These are phyloP conservation scores for Solanum piurae DNA, from an alignment of 257 asterid species.

Conservation along the genomic window DNA sequence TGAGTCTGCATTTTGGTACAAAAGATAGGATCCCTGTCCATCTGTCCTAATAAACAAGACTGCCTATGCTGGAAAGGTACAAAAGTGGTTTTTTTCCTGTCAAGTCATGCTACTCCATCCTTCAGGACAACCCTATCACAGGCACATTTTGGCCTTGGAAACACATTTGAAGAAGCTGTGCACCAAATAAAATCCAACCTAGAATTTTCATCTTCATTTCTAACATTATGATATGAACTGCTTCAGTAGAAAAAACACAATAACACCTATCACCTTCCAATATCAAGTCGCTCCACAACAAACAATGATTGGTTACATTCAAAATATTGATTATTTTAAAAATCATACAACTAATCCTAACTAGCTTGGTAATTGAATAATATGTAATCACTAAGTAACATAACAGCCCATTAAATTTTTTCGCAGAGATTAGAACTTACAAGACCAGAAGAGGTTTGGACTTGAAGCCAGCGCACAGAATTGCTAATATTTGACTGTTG, in stretches of 20 bases:
- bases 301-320: not conserved
- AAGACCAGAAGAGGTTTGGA: slow-evolving; percentile 62
- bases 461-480: slow-evolving; percentile 87
- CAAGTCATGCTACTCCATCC: not conserved
- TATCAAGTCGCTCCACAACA: not conserved
- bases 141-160: not conserved
- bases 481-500: slow-evolving; percentile 46
- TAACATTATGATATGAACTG: not conserved
- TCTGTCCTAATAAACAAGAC: not conserved
- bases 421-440: not conserved
- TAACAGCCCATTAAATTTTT: not conserved
- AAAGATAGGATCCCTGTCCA: not conserved
- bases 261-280: not conserved
- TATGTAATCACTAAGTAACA: not conserved
- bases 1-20: not conserved
- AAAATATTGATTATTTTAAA: not conserved
- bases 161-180: not conserved
- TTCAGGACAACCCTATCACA: not conserved
- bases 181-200: not conserved
- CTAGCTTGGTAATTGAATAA: not conserved
- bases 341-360: not conserved
- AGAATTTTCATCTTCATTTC: not conserved
- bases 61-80: not conserved
- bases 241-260: not conserved
- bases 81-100: not conserved